These are phyloP conservation scores for Talaromyces sp. DNA, from an alignment of 2,329 filamentous ascomycete genomes.

Conservation along the genomic window DNA sequence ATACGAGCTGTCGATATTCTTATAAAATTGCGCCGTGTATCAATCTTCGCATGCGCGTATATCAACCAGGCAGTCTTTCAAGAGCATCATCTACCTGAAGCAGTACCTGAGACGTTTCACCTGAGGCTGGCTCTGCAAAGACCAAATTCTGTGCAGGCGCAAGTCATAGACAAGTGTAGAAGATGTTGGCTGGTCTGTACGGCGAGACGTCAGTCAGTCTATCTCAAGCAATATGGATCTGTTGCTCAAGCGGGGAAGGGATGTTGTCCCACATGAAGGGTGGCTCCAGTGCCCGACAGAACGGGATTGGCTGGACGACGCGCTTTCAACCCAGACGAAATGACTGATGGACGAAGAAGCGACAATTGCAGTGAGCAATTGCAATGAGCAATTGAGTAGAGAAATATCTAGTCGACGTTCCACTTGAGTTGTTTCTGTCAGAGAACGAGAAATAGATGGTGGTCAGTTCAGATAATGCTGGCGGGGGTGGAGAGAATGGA, in stretches of 20 bases:
- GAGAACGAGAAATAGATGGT: neutral
- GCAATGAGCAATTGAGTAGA: neutral
- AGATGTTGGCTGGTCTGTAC: neutral
- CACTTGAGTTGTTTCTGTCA: neutral
- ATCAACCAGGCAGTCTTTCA: slow-evolving; percentile 2
- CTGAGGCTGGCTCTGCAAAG: neutral
- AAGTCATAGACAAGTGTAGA: neutral
- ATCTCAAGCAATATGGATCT: neutral
- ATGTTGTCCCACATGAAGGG: slow-evolving; percentile 10
- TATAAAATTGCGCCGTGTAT: neutral
- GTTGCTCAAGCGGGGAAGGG: slow-evolving; percentile 11
- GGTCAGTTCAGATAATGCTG: neutral
- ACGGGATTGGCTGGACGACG: neutral
- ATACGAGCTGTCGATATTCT: neutral
- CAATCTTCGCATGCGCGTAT: neutral
- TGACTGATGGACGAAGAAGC: neutral
- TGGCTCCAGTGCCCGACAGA: neutral
- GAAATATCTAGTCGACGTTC: neutral
- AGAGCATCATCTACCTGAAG: slow-evolving; percentile 6
- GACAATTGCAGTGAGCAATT: neutral
- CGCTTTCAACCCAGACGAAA: neutral
- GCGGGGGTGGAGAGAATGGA: neutral
- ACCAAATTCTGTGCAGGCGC: neutral
- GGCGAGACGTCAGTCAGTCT: slow-evolving; percentile 3
- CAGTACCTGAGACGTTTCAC: neutral